Evolutionary conservation across 768 basidiomycete species (phyloP).

Genomic region (Lactifluus subvellereus): DNA sequence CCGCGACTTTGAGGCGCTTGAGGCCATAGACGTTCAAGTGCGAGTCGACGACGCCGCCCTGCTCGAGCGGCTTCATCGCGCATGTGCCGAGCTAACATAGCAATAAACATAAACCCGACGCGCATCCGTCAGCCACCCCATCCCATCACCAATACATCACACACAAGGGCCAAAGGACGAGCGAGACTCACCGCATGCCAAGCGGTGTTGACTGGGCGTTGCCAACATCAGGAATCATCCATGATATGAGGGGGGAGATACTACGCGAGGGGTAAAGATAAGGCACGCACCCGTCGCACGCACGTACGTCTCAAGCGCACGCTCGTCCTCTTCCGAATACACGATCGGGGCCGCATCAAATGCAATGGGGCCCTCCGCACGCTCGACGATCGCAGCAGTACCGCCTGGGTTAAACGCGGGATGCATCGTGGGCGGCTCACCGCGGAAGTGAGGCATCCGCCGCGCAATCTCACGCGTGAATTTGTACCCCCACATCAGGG

Average conservation of each 20-base stretch:
- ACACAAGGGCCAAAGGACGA: no score
- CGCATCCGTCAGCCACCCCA: background rate
- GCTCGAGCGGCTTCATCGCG: slow-evolving; percentile 55
- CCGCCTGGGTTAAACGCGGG: slow-evolving; percentile 32
- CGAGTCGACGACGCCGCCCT: slow-evolving; percentile 57
- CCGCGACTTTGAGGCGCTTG: slow-evolving; percentile 49
- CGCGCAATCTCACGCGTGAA: slow-evolving; percentile 47
- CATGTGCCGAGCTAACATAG: slow-evolving; percentile 52
- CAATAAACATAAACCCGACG: background rate
- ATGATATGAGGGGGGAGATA: background rate
- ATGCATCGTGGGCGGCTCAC: slow-evolving; percentile 29
- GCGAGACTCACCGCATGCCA: slow-evolving; percentile 19
- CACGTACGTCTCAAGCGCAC: slow-evolving; percentile 31
- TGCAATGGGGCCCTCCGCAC: slow-evolving; percentile 24
- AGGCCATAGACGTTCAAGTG: slow-evolving; percentile 60
- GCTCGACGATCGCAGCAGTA: slow-evolving; percentile 23
- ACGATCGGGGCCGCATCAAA: slow-evolving; percentile 30
- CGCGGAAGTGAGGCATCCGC: slow-evolving; percentile 42
- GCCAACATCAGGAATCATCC: background rate
- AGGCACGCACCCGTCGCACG: slow-evolving; percentile 16
- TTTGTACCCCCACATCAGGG: slow-evolving; percentile 51
- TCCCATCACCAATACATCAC: no score
- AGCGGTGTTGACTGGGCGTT: background rate
- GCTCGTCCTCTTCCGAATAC: slow-evolving; percentile 34
- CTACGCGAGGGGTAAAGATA: background rate